Evolutionary conservation across 495 filamentous ascomycete species (phyloP).

Genomic region (Penicillium tannophilum): DNA sequence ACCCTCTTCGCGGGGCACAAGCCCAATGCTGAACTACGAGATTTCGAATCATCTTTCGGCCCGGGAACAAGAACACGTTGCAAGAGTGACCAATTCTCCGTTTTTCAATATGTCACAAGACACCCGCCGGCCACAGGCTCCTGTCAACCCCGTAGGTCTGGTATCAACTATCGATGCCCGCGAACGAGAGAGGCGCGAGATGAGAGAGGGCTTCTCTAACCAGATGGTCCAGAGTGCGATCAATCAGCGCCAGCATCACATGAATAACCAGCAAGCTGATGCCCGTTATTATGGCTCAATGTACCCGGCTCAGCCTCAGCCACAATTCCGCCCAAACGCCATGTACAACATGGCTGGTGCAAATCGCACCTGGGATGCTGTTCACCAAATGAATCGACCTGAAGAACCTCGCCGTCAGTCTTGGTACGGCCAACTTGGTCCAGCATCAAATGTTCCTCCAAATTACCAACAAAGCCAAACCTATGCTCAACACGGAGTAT

Average conservation of each 20-base stretch:
- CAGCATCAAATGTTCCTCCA: conserved; percentile 24
- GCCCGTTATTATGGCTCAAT: conserved; percentile 28
- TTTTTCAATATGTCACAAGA: conserved; percentile 70
- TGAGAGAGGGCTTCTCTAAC: conserved; percentile 70
- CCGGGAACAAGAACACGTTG: conserved; percentile 91
- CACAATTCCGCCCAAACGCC: conserved; percentile 11
- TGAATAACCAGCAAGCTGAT: conserved; percentile 44
- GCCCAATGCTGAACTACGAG: conserved; percentile 51
- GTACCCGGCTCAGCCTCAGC: conserved; percentile 22
- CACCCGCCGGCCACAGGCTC: conserved; percentile 43
- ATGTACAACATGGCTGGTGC: conserved; percentile 46
- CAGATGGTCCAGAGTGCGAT: conserved; percentile 81
- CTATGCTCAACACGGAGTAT: conserved; percentile 29
- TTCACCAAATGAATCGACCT: conserved; percentile 37
- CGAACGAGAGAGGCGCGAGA: conserved; percentile 71
- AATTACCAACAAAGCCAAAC: conserved; percentile 33
- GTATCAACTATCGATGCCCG: conserved; percentile 76
- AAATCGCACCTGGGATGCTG: conserved; percentile 47
- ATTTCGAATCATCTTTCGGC: conserved; percentile 75
- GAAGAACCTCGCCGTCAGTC: conserved; percentile 44
- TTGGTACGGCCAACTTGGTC: conserved; percentile 40
- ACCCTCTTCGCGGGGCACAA: conserved; percentile 53
- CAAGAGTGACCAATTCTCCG: conserved; percentile 81
- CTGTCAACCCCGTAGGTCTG: conserved; percentile 59
- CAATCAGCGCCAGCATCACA: conserved; percentile 67